Base-by-base conservation (phyloP, 1,284 basidiomycete species). In the Cutaneotrichosporon daszewskae region DNA sequence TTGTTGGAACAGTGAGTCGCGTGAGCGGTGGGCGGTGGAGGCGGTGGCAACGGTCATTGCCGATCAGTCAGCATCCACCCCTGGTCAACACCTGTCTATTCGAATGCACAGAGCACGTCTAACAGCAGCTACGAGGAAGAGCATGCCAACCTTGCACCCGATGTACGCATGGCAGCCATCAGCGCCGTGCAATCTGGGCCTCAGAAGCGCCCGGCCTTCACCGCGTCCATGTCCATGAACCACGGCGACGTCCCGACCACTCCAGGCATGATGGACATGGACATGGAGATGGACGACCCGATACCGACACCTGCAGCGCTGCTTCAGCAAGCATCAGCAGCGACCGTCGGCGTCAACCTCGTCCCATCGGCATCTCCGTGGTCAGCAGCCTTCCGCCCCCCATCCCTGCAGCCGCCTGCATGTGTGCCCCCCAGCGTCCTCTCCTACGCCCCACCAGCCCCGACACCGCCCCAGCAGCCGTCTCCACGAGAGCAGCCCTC, bases 191-290 rank as follows among this genome's bases (percentile, higher is more conserved):
- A 67, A 45, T 49, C 50, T 31, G 28, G 28, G 14, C 16, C 28
- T 14, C 13, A 11, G 9, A 45, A 37, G 37, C 40, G 31, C 10
- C 34, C 34, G 18, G 32, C 38, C 5, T 37, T 34, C 29, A 25
- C 25, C 10, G 22, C 43, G 18, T 42, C 45, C 12, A 25, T 45
- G 5, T 19, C 33, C 8, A 50, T 50, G 39, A 31, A 39, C 24
- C 57, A 57, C 33, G 54, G 54, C n/a, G 69, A 71, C 32, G 68
- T 61, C 1, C 71, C 71, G 0, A 60, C 60, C 1, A 66, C 70
- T 3, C 71, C 71, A 1, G 71, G 70, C 4, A 70, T 73, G 68
- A 71, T 72, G 68, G 71, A 72, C 46, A 68, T 72, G 43, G 56
- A 58, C 31, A 58, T 60, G 31, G 68, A 71, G 47, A 71, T 70